phyloP scores from a whole-genome alignment of 2,329 filamentous ascomycete genomes.

The Tolypocladium album region DNA sequence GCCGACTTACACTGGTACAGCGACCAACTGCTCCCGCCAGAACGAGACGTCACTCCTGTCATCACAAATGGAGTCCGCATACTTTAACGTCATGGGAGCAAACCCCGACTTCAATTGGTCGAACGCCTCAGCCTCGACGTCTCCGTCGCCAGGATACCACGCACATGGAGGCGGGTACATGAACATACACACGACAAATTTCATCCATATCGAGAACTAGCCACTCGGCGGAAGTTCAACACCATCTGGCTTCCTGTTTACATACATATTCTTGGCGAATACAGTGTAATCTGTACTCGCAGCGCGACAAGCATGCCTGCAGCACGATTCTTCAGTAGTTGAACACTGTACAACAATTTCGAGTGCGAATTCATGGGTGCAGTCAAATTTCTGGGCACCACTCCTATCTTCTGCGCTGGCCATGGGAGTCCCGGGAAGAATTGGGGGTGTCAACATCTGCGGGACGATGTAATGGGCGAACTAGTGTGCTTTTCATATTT shows the following conservation, averaged over 20 bases:
- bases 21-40: conserved; percentile 23
- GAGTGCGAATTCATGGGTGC: not conserved
- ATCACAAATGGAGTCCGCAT: conserved; percentile 29
- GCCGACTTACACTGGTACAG: conserved; percentile 33
- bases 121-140: conserved; percentile 25
- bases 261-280: not conserved
- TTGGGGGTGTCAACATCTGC: not conserved
- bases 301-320: not conserved
- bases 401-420: not conserved
- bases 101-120: conserved; percentile 43
- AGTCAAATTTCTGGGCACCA: not conserved
- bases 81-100: conserved; percentile 24
- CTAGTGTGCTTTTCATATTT: not conserved
- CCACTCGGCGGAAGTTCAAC: not conserved
- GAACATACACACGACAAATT: conserved; percentile 19
- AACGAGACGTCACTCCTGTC: conserved; percentile 37
- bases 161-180: conserved; percentile 22
- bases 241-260: not conserved
- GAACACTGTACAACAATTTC: not conserved
- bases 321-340: not conserved
- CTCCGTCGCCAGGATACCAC: conserved; percentile 20
- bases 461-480: not conserved
- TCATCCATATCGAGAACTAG: conserved; percentile 9
- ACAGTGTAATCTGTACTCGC: not conserved
- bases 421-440: not conserved